phyloP scores from a whole-genome alignment of 1,139 yeast genomes.

The Sugiyamaella castrensis region DNA sequence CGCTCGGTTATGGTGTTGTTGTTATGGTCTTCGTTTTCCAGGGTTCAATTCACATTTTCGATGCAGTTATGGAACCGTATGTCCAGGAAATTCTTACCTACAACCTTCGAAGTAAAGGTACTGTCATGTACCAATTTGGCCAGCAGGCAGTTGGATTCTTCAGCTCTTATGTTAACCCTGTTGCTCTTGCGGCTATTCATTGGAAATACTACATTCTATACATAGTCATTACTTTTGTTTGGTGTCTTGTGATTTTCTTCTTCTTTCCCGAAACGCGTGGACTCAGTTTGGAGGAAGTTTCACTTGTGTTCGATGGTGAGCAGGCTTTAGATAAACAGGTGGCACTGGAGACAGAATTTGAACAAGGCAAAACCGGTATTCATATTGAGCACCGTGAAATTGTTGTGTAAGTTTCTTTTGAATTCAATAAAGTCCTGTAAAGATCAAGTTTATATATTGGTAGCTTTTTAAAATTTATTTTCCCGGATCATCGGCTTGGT shows the following conservation, averaged over 20 bases:
- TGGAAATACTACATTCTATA: conserved; percentile 41
- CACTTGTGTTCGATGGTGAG: conserved; percentile 40
- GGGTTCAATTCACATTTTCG: conserved; percentile 6
- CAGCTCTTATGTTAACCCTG: conserved; percentile 53
- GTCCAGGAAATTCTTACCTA: conserved; percentile 41
- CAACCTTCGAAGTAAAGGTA: conserved; percentile 38
- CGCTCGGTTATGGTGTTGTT: conserved; percentile 23
- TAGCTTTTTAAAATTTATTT: too few species aligned
- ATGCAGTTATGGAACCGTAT: conserved; percentile 40
- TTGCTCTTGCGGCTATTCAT: conserved; percentile 55
- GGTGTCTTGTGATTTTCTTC: conserved; percentile 37
- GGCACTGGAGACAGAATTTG: conserved; percentile 4
- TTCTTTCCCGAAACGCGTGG: conserved; percentile 49
- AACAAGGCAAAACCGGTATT: neutral
- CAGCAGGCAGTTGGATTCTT: conserved; percentile 23
- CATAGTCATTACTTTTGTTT: conserved; percentile 22
- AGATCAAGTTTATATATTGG: too few species aligned
- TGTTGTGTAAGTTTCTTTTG: too few species aligned
- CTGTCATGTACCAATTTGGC: conserved; percentile 28
- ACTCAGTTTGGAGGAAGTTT: conserved; percentile 49
- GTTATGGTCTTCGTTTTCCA: conserved; percentile 22
- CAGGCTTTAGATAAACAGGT: neutral
- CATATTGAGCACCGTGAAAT: neutral
- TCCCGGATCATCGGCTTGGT: too few species aligned
- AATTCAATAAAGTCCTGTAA: too few species aligned